Evolutionary conservation across 192 early-diverging fungal genomes (phyloP), one percentile per base, ranked within the genome.

Genomic region (Umbelopsis ramanniana): DNA sequence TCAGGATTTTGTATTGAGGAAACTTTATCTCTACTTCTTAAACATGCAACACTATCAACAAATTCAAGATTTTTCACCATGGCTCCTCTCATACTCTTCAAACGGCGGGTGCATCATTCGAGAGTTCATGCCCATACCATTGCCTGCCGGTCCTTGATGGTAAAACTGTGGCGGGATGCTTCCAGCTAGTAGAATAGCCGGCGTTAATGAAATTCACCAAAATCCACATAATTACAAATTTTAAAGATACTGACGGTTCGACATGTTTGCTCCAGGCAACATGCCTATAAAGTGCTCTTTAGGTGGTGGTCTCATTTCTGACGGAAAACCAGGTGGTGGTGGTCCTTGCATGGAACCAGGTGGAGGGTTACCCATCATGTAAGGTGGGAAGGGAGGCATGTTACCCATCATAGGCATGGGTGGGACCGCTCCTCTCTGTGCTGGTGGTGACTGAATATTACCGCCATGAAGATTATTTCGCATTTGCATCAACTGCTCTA

Each of bases 251-350:
- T 63, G 14, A 63, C 57, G 10, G 7, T 63, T 63, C 26, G 57
- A 35, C 57, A 63, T 63, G 33, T 63, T 63, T 63, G 57, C 57
- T 63, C 57, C 57, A 63, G 57, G 57, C 57, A 63, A 63, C 24
- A 63, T 63, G 33, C 57, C 57, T 29, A 63, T 63, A 35, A 63
- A 63, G 19, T 63, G 57, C 33, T 63, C 57, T 63, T 63, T 63
- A 14, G 57, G 57, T 6, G 57, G 57, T 8, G 57, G 57, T 63
- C 57, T 63, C 57, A 63, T 37, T 19, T 63, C 57, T 15, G 57
- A 7, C 15, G 57, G 57, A 37, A 37, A 63, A 12, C 57, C 57
- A 29, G 26, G 57, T 37, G 57, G 53, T 0, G 53, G 57, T 63
- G 57, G 57, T 19, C 57, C 57, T 63, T 63, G 57, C 57, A 63